phyloP scores from a whole-genome alignment of 306 rosid species.

The Dalbergia oliveri region DNA sequence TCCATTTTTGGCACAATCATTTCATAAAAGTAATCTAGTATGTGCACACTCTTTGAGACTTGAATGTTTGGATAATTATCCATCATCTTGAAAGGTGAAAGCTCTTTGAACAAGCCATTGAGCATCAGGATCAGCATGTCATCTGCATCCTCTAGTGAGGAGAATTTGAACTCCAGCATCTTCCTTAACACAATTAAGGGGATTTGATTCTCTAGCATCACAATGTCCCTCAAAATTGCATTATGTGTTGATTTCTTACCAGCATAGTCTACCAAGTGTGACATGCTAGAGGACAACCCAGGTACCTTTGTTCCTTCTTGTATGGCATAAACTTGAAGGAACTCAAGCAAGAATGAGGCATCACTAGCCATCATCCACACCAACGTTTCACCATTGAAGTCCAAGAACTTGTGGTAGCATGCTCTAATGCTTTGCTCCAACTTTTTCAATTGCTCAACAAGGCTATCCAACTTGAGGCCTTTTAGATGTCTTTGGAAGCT shows the following conservation, averaged over 20 bases:
- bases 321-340: conserved; percentile 64
- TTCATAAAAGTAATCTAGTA: conserved; percentile 70
- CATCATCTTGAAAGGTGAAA: conserved; percentile 72
- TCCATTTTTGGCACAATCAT: conserved; percentile 62
- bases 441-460: conserved; percentile 61
- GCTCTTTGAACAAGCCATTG: conserved; percentile 61
- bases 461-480: conserved; percentile 50
- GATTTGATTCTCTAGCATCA: conserved; percentile 88
- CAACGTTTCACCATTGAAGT: conserved; percentile 70
- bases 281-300: conserved; percentile 64
- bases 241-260: conserved; percentile 69
- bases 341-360: conserved; percentile 76
- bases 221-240: conserved; percentile 75
- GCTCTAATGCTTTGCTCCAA: conserved; percentile 62
- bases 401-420: conserved; percentile 79
- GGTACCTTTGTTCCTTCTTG: conserved; percentile 49
- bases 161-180: conserved; percentile 58
- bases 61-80: conserved; percentile 47
- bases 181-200: conserved; percentile 73
- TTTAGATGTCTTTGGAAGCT: conserved; percentile 61
- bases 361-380: conserved; percentile 85
- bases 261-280: conserved; percentile 68
- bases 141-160: conserved; percentile 56
- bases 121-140: conserved; percentile 62
- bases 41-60: conserved; percentile 61